Conservation (phyloP, 768 basidiomycete genomes). For the Chalciporus sphaerocephalus region DNA sequence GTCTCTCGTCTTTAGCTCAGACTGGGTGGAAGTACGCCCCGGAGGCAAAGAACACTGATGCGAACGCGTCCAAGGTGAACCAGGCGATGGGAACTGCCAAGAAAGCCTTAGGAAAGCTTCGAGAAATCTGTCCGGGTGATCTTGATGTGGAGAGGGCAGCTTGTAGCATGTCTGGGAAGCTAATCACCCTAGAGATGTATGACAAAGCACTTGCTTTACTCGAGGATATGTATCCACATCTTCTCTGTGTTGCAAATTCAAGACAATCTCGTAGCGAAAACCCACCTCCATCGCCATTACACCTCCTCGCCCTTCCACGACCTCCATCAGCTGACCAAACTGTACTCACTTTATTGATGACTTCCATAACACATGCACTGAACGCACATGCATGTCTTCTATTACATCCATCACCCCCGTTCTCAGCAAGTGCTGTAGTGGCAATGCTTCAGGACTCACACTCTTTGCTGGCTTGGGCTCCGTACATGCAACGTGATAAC, state of each 20-base stretch:
- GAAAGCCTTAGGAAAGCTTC: constrained; percentile 43
- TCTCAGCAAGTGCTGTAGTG: constrained; percentile 25
- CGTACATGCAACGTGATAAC: constrained; percentile 29
- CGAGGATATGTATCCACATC: constrained; percentile 41
- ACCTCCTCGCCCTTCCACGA: constrained; percentile 42
- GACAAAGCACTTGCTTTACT: constrained; percentile 47
- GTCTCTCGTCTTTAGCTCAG: constrained; percentile 47
- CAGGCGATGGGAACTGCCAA: constrained; percentile 35
- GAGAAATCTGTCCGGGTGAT: constrained; percentile 42
- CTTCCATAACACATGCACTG: constrained; percentile 56
- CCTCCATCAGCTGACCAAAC: constrained; percentile 31
- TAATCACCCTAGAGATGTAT: constrained; percentile 63
- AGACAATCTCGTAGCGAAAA: background rate
- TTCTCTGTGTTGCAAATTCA: constrained; percentile 24
- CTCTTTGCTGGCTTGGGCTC: constrained; percentile 53
- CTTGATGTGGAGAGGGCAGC: constrained; percentile 74
- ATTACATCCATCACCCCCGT: constrained; percentile 14
- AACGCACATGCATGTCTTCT: constrained; percentile 35
- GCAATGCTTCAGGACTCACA: constrained; percentile 26
- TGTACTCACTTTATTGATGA: constrained; percentile 52
- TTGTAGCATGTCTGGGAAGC: constrained; percentile 59
- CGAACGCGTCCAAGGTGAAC: constrained; percentile 33
- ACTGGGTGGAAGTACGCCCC: constrained; percentile 54
- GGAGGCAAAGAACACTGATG: constrained; percentile 25
- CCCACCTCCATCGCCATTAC: constrained; percentile 14